phyloP scores from a whole-genome alignment of 148 eudicot genomes.

The Chenopodium suecicum region DNA sequence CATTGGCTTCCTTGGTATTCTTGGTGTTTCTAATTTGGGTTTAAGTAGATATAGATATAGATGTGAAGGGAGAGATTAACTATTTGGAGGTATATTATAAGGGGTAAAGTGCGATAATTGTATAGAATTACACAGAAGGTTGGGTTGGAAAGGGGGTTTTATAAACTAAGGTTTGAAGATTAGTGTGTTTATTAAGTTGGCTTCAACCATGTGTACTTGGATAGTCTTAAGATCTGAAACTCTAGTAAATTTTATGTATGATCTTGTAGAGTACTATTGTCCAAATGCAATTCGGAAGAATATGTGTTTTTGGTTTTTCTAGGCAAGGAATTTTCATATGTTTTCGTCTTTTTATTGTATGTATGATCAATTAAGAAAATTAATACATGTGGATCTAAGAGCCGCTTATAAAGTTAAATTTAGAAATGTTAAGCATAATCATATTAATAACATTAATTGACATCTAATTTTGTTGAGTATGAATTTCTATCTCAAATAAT shows the following conservation, averaged over 20 bases:
- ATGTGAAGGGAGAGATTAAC: conserved; percentile 5
- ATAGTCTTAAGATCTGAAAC: background rate
- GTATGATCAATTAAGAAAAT: too few species aligned
- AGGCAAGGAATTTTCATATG: too few species aligned
- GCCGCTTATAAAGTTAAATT: too few species aligned
- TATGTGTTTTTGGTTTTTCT: background rate
- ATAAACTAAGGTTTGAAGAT: conserved; percentile 21
- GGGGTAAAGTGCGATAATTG: conserved; percentile 16
- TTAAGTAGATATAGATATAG: conserved; percentile 2
- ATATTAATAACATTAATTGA: too few species aligned
- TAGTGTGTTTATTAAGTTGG: conserved; percentile 9
- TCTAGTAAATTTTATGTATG: background rate
- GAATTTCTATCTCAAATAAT: too few species aligned
- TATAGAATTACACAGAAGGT: conserved; percentile 20
- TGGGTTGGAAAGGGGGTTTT: conserved; percentile 1
- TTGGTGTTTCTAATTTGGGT: background rate
- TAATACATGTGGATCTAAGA: too few species aligned
- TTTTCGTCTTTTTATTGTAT: too few species aligned
- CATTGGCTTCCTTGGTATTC: conserved; percentile 15
- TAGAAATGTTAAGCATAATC: too few species aligned
- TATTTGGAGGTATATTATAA: background rate
- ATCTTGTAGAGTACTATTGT: background rate
- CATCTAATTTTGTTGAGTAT: too few species aligned
- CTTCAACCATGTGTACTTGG: conserved; percentile 15
- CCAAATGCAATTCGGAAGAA: background rate